Evolutionary conservation across 805 yeast genomes (phyloP).

Genomic region (Wickerhamomyces alni): DNA sequence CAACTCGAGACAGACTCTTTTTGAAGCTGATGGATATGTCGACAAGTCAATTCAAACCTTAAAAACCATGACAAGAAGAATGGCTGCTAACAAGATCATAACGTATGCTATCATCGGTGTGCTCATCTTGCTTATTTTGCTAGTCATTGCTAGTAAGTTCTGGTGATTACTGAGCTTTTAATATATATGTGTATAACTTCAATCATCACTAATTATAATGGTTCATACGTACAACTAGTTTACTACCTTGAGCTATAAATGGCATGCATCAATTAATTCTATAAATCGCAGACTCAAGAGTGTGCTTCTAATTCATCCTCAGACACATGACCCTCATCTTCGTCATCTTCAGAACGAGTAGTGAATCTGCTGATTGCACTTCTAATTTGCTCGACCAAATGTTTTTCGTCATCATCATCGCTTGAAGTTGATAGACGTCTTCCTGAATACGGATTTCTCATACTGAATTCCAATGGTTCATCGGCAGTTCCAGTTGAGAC

Average conservation of each 20-base stretch:
- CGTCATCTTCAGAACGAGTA: slow-evolving; percentile 9
- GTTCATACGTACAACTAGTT: too few relatives aligned
- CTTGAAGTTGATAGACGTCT: neutral
- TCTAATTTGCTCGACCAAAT: slow-evolving; percentile 35
- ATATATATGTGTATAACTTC: neutral
- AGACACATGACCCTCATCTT: slow-evolving; percentile 36
- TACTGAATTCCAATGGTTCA: slow-evolving; percentile 7
- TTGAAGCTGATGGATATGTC: slow-evolving; percentile 89
- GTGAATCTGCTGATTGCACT: slow-evolving; percentile 33
- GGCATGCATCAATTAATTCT: too few relatives aligned
- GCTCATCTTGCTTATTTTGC: slow-evolving; percentile 68
- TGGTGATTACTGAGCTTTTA: slow-evolving; percentile 12
- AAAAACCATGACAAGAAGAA: slow-evolving; percentile 85
- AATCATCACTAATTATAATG: too few relatives aligned
- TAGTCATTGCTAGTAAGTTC: slow-evolving; percentile 74
- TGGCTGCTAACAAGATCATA: slow-evolving; percentile 86
- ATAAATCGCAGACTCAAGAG: too few relatives aligned
- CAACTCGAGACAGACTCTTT: slow-evolving; percentile 78
- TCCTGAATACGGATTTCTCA: neutral
- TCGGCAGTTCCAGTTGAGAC: slow-evolving; percentile 10
- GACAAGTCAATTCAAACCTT: slow-evolving; percentile 84
- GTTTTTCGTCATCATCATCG: slow-evolving; percentile 22
- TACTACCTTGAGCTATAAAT: too few relatives aligned
- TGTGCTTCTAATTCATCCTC: slow-evolving; percentile 56
- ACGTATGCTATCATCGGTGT: slow-evolving; percentile 91